Evolutionary conservation across 2,329 filamentous ascomycete species (phyloP).

Genomic region (Thelonectria blattea): DNA sequence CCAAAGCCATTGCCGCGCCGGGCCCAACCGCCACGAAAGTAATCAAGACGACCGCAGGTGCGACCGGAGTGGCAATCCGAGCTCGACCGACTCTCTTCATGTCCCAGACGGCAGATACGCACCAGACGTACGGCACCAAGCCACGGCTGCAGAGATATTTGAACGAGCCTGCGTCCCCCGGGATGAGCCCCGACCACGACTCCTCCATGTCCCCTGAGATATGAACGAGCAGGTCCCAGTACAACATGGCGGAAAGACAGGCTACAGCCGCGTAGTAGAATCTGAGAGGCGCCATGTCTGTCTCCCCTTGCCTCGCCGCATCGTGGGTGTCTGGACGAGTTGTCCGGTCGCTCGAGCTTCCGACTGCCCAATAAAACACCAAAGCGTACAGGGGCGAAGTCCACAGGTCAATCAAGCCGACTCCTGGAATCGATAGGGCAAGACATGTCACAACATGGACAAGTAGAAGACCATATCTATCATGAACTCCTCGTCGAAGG

Average conservation of each 20-base stretch:
- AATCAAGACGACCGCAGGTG: not conserved
- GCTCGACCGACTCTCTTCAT: conserved; percentile 18
- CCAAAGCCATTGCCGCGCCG: conserved; percentile 17
- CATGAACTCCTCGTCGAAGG: conserved; percentile 6
- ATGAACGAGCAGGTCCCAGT: conserved; percentile 2
- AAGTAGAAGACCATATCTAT: not conserved
- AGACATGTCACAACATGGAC: conserved; percentile 12
- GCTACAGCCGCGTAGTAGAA: conserved; percentile 2
- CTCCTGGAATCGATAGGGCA: conserved; percentile 19
- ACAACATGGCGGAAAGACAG: not conserved
- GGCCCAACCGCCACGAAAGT: conserved; percentile 8
- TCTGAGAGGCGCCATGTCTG: conserved; percentile 5
- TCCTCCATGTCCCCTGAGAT: not conserved
- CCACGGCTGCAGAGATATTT: conserved; percentile 17
- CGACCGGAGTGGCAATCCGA: not conserved
- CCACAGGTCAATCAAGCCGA: not conserved
- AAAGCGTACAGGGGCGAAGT: not conserved
- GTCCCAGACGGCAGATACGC: conserved; percentile 18
- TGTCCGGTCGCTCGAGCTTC: too few relatives aligned
- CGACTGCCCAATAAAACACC: conserved; percentile 17
- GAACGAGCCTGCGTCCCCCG: not conserved
- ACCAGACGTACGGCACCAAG: conserved; percentile 17
- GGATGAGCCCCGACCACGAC: too few relatives aligned
- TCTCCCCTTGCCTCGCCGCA: not conserved
- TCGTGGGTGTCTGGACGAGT: too few relatives aligned